Evolutionary conservation across 2,329 filamentous ascomycete genomes (phyloP).

Genomic region (Alternaria conjuncta): DNA sequence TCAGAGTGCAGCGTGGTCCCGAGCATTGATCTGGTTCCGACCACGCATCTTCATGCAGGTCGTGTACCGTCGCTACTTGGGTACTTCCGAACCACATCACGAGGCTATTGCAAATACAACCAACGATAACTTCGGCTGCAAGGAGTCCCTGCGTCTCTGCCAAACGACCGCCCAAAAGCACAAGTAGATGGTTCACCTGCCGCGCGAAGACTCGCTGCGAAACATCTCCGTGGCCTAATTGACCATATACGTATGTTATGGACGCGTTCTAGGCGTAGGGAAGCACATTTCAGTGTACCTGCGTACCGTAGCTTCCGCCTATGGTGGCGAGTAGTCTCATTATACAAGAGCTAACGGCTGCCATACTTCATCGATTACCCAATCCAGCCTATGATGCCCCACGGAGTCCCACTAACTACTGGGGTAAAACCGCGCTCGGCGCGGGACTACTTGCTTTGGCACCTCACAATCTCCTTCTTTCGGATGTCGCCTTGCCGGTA

Average conservation of each 20-base stretch:
- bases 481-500: conserved; percentile 4
- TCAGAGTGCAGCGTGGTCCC: conserved; percentile 28
- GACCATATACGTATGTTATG: not conserved
- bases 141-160: conserved; percentile 2
- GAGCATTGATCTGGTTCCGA: conserved; percentile 4
- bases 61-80: not conserved
- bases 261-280: not conserved
- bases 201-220: not conserved
- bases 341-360: not conserved
- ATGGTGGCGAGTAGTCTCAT: not conserved
- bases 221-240: not conserved
- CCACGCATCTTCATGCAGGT: conserved; percentile 3
- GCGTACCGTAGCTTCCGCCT: conserved; percentile 1
- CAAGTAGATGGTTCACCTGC: not conserved
- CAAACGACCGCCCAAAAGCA: not conserved
- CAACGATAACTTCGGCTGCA: conserved; percentile 13
- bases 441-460: not conserved
- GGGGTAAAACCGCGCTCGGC: not conserved
- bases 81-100: not conserved
- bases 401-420: not conserved
- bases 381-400: conserved; percentile 2
- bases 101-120: not conserved
- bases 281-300: conserved; percentile 1
- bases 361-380: not conserved
- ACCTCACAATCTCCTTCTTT: not conserved